phyloP scores from a whole-genome alignment of 2,329 filamentous ascomycete species.

The Aureobasidium zeae region DNA sequence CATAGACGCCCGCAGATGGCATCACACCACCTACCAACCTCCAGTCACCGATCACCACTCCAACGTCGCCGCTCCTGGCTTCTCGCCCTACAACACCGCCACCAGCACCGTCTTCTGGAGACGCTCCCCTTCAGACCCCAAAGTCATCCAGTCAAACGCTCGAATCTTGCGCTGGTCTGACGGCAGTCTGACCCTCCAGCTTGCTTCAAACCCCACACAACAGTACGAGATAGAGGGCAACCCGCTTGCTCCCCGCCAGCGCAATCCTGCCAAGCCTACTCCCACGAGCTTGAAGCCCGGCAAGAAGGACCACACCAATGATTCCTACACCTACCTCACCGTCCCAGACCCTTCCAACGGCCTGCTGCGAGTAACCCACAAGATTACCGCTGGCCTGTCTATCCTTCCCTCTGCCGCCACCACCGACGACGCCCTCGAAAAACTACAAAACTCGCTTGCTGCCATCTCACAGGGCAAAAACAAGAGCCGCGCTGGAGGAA shows the following conservation, averaged over 20 bases:
- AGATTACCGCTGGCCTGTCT: slow-evolving; percentile 63
- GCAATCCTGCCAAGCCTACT: slow-evolving; percentile 41
- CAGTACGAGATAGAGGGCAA: slow-evolving; percentile 69
- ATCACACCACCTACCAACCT: slow-evolving; percentile 56
- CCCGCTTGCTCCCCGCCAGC: slow-evolving; percentile 53
- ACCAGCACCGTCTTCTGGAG: slow-evolving; percentile 62
- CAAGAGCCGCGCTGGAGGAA: slow-evolving; percentile 42
- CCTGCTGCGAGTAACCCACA: slow-evolving; percentile 62
- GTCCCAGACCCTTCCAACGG: slow-evolving; percentile 60
- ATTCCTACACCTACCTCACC: slow-evolving; percentile 67
- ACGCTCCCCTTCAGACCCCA: slow-evolving; percentile 54
- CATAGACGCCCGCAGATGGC: slow-evolving; percentile 59
- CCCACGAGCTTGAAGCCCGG: slow-evolving; percentile 31
- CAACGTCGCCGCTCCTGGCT: slow-evolving; percentile 37
- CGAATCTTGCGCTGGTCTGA: slow-evolving; percentile 70
- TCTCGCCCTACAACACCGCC: slow-evolving; percentile 54
- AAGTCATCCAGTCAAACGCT: slow-evolving; percentile 63
- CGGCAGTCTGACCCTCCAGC: slow-evolving; percentile 64
- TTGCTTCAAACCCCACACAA: slow-evolving; percentile 56
- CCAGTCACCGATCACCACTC: slow-evolving; percentile 50
- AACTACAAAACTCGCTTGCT: slow-evolving; percentile 58
- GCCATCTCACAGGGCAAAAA: slow-evolving; percentile 50
- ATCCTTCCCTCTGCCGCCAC: slow-evolving; percentile 58
- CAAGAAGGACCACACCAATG: slow-evolving; percentile 55
- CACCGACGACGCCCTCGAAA: slow-evolving; percentile 62